Evolutionary conservation across 371 early-diverging fungal genomes (phyloP).

Genomic region (Dinochytrium kinnereticum): DNA sequence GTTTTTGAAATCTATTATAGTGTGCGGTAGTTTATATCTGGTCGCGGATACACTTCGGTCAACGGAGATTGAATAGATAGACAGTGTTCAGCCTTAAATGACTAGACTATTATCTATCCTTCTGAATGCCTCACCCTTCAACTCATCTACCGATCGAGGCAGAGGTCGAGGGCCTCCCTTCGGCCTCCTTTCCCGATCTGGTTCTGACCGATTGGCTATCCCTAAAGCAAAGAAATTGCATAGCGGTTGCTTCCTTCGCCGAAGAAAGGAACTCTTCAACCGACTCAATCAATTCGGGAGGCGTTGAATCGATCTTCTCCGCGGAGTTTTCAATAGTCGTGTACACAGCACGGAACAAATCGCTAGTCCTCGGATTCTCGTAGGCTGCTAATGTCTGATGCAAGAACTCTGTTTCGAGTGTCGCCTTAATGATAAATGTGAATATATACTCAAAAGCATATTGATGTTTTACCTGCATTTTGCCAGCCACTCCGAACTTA

Average conservation of each 20-base stretch:
- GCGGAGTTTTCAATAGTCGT: conserved; percentile 69
- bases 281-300: conserved; percentile 61
- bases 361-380: conserved; percentile 64
- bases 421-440: conserved; percentile 56
- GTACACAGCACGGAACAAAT: conserved; percentile 69
- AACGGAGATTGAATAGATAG: too few relatives aligned
- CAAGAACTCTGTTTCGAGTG: conserved; percentile 84
- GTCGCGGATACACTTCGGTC: conserved; percentile 63
- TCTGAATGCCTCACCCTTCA: too few relatives aligned
- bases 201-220: conserved; percentile 14
- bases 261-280: conserved; percentile 69
- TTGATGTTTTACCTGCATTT: conserved; percentile 72
- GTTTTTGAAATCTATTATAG: conserved; percentile 54
- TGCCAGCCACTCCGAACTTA: conserved; percentile 84
- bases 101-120: too few relatives aligned
- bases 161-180: too few relatives aligned
- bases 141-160: too few relatives aligned
- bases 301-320: conserved; percentile 15
- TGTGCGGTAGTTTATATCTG: conserved; percentile 88
- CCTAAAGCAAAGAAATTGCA: conserved; percentile 78
- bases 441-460: not conserved
- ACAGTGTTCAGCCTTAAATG: too few relatives aligned
- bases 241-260: conserved; percentile 69
- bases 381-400: conserved; percentile 77
- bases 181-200: too few relatives aligned